Conservation (phyloP, 176 grass and related monocot species). For the Poa pratensis region DNA sequence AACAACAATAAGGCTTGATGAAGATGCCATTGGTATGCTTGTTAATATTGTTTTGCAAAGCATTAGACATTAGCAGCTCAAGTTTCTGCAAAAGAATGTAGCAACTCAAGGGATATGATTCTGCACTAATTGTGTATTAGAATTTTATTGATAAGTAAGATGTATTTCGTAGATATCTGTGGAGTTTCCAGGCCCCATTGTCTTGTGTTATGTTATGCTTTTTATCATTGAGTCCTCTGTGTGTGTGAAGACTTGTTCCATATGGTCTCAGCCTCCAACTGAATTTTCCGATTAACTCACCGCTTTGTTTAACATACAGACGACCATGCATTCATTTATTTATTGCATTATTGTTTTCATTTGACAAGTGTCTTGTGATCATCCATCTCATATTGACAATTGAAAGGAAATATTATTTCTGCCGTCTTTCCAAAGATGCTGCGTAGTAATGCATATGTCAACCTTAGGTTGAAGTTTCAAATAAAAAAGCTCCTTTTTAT, state of each 20-base stretch:
- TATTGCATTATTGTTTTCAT: neutral
- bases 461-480: neutral
- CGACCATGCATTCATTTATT: neutral
- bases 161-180: neutral
- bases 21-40: slow-evolving; percentile 47
- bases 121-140: neutral
- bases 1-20: slow-evolving; percentile 25
- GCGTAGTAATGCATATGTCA: neutral
- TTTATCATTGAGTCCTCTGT: neutral
- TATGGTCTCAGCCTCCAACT: neutral
- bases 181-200: neutral
- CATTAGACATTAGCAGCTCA: neutral
- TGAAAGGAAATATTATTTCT: neutral
- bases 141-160: neutral
- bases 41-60: slow-evolving; percentile 34
- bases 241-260: neutral
- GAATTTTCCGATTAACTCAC: neutral
- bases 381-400: neutral
- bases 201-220: neutral
- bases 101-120: neutral
- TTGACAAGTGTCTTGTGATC: neutral
- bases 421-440: neutral
- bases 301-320: slow-evolving; percentile 3
- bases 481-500: neutral
- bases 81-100: neutral